These are phyloP conservation scores for Styphnolobium japonicum DNA, from an alignment of 306 rosid genomes.

Conservation along the genomic window DNA sequence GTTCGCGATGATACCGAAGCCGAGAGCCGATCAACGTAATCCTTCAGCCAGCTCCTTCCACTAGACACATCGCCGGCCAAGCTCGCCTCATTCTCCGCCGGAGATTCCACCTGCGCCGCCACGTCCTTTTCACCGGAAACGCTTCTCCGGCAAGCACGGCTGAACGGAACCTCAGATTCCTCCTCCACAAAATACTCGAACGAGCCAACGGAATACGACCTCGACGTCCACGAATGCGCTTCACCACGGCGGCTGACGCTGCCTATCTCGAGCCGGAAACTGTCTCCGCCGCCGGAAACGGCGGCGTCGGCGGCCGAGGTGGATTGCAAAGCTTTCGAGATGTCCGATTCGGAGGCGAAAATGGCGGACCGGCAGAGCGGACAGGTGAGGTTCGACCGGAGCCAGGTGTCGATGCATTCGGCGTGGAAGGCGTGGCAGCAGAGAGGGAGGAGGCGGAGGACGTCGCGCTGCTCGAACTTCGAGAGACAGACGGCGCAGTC, in stretches of 20 bases:
- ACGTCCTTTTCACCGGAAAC: slow-evolving; percentile 53
- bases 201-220: slow-evolving; percentile 75
- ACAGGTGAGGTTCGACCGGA: slow-evolving; percentile 59
- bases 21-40: slow-evolving; percentile 63
- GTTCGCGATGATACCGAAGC: slow-evolving; percentile 49
- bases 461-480: slow-evolving; percentile 57
- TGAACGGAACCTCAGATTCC: slow-evolving; percentile 52
- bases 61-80: slow-evolving; percentile 47
- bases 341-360: slow-evolving; percentile 48
- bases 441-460: slow-evolving; percentile 69
- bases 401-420: slow-evolving; percentile 68
- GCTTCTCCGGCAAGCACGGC: slow-evolving; percentile 35
- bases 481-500: slow-evolving; percentile 81
- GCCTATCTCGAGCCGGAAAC: slow-evolving; percentile 68
- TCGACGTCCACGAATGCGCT: no score
- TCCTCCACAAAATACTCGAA: slow-evolving; percentile 72
- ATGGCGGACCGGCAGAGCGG: slow-evolving; percentile 79
- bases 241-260: slow-evolving; percentile 57
- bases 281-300: slow-evolving; percentile 27
- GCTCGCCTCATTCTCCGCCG: slow-evolving; percentile 22
- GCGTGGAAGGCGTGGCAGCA: slow-evolving; percentile 81
- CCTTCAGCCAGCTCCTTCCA: slow-evolving; percentile 72
- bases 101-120: neutral
- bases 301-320: neutral
- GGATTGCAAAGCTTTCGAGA: slow-evolving; percentile 33